Evolutionary conservation across 306 rosid genomes (phyloP).

Genomic region (Cucumis cinereus): DNA sequence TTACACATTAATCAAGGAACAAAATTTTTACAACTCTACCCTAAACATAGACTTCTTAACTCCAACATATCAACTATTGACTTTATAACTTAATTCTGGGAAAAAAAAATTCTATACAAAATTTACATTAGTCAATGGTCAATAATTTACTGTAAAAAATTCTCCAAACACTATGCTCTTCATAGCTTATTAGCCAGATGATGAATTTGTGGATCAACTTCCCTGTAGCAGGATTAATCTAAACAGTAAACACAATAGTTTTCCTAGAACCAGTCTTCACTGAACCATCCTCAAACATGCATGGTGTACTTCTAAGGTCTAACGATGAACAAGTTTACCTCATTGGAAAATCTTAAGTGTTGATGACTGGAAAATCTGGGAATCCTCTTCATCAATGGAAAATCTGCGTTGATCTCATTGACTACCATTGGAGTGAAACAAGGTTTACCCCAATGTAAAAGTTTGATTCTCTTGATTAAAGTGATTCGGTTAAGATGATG

Average conservation of each 20-base stretch:
- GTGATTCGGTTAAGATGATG: neutral
- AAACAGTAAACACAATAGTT: slow-evolving; percentile 30
- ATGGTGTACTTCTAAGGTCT: too few relatives aligned
- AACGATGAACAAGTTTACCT: too few relatives aligned
- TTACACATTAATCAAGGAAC: too few relatives aligned
- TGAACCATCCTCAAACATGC: too few relatives aligned
- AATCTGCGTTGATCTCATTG: neutral
- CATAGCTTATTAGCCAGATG: slow-evolving; percentile 7
- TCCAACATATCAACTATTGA: too few relatives aligned
- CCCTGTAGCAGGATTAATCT: slow-evolving; percentile 57
- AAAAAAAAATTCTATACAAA: neutral
- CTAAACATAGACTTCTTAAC: too few relatives aligned
- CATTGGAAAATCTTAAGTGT: too few relatives aligned
- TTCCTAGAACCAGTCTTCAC: slow-evolving; percentile 56
- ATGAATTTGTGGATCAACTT: slow-evolving; percentile 24
- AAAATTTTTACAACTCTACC: too few relatives aligned
- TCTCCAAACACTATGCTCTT: neutral
- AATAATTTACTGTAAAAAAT: neutral
- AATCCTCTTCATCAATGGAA: neutral
- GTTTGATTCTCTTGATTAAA: neutral
- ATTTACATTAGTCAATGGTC: neutral
- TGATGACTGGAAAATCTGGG: neutral
- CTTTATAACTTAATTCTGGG: too few relatives aligned
- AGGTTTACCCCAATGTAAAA: neutral
- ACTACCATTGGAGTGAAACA: neutral